A percentile compares a stretch with the other conserved stretches of the same genome.
phyloP scores from a whole-genome alignment of 257 asterid genomes.

The Misopates orontium region DNA sequence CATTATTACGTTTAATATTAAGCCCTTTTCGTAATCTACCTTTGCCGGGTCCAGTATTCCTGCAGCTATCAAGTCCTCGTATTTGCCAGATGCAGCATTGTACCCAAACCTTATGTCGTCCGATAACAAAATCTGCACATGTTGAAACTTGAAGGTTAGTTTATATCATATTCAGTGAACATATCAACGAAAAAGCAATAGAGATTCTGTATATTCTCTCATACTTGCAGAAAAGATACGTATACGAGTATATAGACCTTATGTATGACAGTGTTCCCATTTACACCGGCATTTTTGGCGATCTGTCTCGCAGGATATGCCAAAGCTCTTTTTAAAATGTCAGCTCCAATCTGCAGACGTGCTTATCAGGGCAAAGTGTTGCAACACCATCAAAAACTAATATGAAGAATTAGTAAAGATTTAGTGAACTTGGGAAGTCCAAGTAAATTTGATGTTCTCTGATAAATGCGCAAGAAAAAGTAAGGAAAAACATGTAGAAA shows the following conservation, averaged over 20 bases:
- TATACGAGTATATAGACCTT: conserved; percentile 44
- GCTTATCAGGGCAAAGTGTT: conserved; percentile 4
- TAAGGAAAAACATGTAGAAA: neutral
- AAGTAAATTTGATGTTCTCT: neutral
- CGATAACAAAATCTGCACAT: conserved; percentile 57
- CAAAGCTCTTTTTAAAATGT: conserved; percentile 68
- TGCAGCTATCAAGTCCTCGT: conserved; percentile 85
- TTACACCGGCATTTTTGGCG: conserved; percentile 77
- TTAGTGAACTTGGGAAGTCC: neutral
- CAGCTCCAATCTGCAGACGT: conserved; percentile 75
- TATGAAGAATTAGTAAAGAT: neutral
- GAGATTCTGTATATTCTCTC: neutral
- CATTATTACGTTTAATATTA: conserved; percentile 2
- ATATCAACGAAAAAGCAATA: neutral
- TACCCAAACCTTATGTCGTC: conserved; percentile 66
- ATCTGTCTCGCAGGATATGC: conserved; percentile 80
- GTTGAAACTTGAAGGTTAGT: neutral
- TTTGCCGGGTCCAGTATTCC: conserved; percentile 83
- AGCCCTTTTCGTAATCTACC: conserved; percentile 37
- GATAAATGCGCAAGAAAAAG: neutral
- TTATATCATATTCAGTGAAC: too few relatives aligned
- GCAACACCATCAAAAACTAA: neutral
- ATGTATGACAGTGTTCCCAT: conserved; percentile 61
- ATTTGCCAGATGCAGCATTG: conserved; percentile 71
- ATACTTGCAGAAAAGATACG: neutral